Evolutionary conservation across 306 rosid species (phyloP), one percentile per base, ranked within the genome.

Genomic region (Begonia masoniana): DNA sequence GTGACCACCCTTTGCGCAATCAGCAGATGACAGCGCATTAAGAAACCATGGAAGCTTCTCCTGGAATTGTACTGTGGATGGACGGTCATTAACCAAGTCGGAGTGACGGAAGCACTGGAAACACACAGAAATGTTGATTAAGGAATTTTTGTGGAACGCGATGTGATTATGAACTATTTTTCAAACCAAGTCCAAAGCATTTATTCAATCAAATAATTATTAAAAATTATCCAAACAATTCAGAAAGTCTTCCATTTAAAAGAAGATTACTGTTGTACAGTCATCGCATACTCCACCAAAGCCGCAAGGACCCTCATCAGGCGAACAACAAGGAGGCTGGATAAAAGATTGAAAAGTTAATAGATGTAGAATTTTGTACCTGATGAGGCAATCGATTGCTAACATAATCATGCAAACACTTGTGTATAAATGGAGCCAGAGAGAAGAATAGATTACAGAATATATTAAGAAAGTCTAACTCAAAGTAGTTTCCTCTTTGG

Each of bases 21-120:
- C 97, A 63, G 97, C 94, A 35, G 97, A 89, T 64, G 97, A 95
- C 67, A 89, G 64, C 13, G 97, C 94, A 74, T 85, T 68, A 59
- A 89, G 95, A 71, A 89, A 89, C 97, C 95, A 89, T 47, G 97
- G 97, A 80, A 89, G 95, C 84, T 89, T 91, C 78, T 85, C 88
- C 73, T 60, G 80, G 62, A 91, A 91, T 62, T 91, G 92, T 57
- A 54, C 54, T n/a, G 97, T 82, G 77, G 91, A 76, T 62, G 97
- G 96, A 49, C 97, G 96, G 65, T 66, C 97, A 73, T 68, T 65
- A 63, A 80, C 78, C 91, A 91, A 81, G 76, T 91, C 97, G 10
- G 76, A 76, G 78, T 83, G 95, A 60, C 78, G 95, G 76, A 91
- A 91, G 74, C 97, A 91, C 97, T 91, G 72, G 56, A 67, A 75